Base-by-base conservation (phyloP, 2,329 filamentous ascomycete species). In the Apiospora rasikravindrae region DNA sequence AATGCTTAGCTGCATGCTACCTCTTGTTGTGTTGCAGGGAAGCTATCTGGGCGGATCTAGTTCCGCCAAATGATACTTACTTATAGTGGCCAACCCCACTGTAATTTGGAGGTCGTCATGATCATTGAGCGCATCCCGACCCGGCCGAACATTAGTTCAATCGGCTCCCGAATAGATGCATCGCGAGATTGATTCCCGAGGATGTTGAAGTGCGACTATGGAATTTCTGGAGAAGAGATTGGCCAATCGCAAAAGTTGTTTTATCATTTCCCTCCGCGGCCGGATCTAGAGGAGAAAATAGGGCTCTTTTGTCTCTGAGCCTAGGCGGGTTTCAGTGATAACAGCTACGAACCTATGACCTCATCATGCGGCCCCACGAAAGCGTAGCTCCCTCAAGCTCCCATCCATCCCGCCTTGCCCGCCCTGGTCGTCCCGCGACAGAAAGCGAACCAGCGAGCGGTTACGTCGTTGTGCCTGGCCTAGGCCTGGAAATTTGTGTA, bases 401-500 rank as follows among this genome's bases (percentile, higher is more conserved):
- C 53, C 29, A 64, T n/a, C n/a, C n/a, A n/a, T n/a, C n/a, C n/a
- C n/a, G n/a, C n/a, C n/a, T n/a, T n/a, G 57, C 53, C 53, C 53
- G 53, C 8, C 29, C 51, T 61, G 53, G 22, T 64, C 57, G 57
- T 37, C 57, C 19, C 57, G 33, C 57, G 57, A 64, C 40, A 26
- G 42, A 68, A n/a, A 44, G 64, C 64, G 37, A 42, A 8, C 37
- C 13, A 67, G 66, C 22, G 40, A 67, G 40, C 66, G 6, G 66
- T 68, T 68, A 68, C 66, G 66, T 68, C 66, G 66, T 47, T 68
- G 66, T 68, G 66, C 66, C 66, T 44, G 42, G n/a, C 29, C 29
- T 45, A 44, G 37, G 29, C 40, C 24, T 68, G n/a, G 5, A 68
- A 10, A 10, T 42, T 42, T 24, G 3, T 7, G 5, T 4, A 19